These are phyloP conservation scores for Phanerochaete carnosa DNA, from an alignment of 768 basidiomycete species.

Conservation along the genomic window DNA sequence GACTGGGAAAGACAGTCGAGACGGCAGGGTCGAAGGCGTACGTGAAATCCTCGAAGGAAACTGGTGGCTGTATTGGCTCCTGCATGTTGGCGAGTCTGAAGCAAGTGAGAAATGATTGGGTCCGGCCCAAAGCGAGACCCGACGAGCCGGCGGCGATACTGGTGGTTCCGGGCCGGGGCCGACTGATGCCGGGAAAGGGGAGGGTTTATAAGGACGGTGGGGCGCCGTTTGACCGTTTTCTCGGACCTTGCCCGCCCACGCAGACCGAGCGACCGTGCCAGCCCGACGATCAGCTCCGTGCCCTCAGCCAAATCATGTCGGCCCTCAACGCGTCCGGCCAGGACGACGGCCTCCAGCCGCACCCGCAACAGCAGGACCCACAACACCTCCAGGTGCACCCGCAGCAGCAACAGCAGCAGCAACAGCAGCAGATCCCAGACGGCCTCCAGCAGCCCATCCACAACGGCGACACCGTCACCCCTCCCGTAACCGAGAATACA, in stretches of 20 bases:
- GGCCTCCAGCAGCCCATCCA: conserved; percentile 35
- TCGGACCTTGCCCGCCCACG: conserved; percentile 1
- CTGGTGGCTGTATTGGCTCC: conserved; percentile 43
- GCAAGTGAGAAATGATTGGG: background rate
- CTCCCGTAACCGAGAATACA: conserved; percentile 25
- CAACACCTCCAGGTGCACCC: conserved; percentile 46
- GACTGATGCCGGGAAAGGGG: background rate
- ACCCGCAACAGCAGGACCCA: conserved; percentile 45
- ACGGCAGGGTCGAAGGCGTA: conserved; percentile 67
- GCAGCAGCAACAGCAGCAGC: conserved; percentile 21
- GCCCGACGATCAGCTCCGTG: conserved; percentile 37
- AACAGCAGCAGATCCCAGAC: conserved; percentile 19
- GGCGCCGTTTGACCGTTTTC: background rate
- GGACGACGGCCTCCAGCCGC: conserved; percentile 35
- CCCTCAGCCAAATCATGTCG: conserved; percentile 47
- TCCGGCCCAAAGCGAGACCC: background rate
- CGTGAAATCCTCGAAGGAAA: conserved; percentile 65
- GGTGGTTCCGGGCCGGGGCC: background rate
- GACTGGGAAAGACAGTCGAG: conserved; percentile 52
- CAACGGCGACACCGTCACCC: conserved; percentile 20
- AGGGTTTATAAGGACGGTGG: background rate
- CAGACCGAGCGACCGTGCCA: conserved; percentile 22
- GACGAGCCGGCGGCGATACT: background rate
- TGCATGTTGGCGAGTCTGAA: conserved; percentile 3
- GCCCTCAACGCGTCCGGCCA: conserved; percentile 72